phyloP scores from a whole-genome alignment of 371 early-diverging fungal species.

The Apophysomyces elegans region DNA sequence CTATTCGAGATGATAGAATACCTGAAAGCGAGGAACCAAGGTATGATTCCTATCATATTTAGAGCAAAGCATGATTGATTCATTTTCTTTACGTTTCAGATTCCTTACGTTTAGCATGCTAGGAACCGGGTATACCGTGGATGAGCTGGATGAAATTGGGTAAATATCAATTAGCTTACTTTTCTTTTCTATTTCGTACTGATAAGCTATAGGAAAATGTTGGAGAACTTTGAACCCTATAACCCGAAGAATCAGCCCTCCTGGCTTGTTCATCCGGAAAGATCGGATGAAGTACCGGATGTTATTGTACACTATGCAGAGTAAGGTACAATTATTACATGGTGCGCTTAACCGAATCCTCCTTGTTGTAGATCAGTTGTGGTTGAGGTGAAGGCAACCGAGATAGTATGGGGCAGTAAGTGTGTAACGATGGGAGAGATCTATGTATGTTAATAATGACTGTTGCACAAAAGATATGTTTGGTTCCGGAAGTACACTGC shows the following conservation, averaged over 20 bases:
- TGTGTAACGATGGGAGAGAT: neutral
- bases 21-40: conserved; percentile 27
- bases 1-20: conserved; percentile 61
- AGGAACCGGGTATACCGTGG: conserved; percentile 70
- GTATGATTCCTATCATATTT: conserved; percentile 12
- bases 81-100: conserved; percentile 20
- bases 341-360: neutral
- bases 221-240: conserved; percentile 28
- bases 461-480: conserved; percentile 40
- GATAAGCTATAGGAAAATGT: conserved; percentile 17
- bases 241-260: conserved; percentile 53
- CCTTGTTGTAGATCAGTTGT: conserved; percentile 56
- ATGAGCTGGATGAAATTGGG: conserved; percentile 55
- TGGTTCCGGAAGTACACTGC: conserved; percentile 65
- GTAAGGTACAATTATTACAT: conserved; percentile 28
- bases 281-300: conserved; percentile 70
- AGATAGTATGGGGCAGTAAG: conserved; percentile 53
- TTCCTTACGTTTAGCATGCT: conserved; percentile 68
- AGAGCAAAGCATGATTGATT: conserved; percentile 2
- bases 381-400: conserved; percentile 70
- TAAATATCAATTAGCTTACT: conserved; percentile 11
- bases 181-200: neutral
- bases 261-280: conserved; percentile 61
- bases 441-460: neutral
- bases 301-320: conserved; percentile 60